phyloP scores from a whole-genome alignment of 805 yeast species.

The Sugiyamaella chiloensis region DNA sequence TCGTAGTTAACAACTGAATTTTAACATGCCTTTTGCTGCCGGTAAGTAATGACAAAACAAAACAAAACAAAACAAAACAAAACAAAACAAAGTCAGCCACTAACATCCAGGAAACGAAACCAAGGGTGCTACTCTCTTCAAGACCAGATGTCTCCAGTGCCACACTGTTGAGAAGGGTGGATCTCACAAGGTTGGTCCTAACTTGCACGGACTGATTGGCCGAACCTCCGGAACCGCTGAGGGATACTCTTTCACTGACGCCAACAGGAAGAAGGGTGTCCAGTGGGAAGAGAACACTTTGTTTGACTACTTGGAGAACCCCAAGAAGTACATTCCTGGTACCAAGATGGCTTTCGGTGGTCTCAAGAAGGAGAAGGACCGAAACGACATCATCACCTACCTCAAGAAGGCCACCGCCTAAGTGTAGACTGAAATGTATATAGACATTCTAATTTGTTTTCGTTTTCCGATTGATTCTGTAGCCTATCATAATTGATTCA shows the following conservation, averaged over 20 bases:
- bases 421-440: slow-evolving; percentile 10
- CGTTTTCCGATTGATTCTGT: not conserved
- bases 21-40: slow-evolving; percentile 15
- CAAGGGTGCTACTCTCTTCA: slow-evolving; percentile 98
- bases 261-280: slow-evolving; percentile 95
- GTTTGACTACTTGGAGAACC: slow-evolving; percentile 96
- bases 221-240: slow-evolving; percentile 88
- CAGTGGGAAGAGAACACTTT: slow-evolving; percentile 82
- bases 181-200: slow-evolving; percentile 98
- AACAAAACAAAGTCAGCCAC: not conserved
- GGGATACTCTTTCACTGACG: slow-evolving; percentile 96
- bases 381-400: slow-evolving; percentile 94
- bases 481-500: no score
- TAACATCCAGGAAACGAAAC: slow-evolving; percentile 57
- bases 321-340: slow-evolving; percentile 99
- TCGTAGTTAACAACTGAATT: not conserved
- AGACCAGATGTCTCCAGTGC: slow-evolving; percentile 98
- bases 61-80: no score
- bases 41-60: slow-evolving; percentile 11
- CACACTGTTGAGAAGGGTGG: slow-evolving; percentile 97
- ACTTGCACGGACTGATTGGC: slow-evolving; percentile 91
- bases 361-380: slow-evolving; percentile 97
- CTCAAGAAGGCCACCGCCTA: slow-evolving; percentile 45
- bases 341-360: slow-evolving; percentile 99
- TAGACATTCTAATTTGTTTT: not conserved